phyloP scores from a whole-genome alignment of 1,139 yeast species.

The Lodderomyces orthopsilosis region DNA sequence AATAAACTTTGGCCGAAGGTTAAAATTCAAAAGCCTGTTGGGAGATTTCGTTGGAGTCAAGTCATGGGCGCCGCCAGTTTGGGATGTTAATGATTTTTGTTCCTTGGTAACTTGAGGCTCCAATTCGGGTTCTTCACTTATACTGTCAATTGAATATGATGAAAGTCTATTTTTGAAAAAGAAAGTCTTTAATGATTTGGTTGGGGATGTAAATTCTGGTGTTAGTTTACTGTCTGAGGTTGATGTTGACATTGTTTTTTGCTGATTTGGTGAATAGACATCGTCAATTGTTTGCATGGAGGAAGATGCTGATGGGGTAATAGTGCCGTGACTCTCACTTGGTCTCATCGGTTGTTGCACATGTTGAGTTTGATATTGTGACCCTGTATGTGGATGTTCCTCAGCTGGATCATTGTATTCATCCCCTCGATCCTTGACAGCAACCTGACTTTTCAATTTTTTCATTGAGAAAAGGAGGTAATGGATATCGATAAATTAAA shows the following conservation, averaged over 20 bases:
- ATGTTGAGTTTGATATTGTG: background rate
- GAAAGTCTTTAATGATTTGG: slow-evolving; percentile 24
- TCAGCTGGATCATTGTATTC: background rate
- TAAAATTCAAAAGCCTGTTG: slow-evolving; percentile 9
- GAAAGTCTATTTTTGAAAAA: slow-evolving; percentile 25
- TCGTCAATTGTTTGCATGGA: slow-evolving; percentile 10
- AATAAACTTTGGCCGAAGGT: slow-evolving; percentile 23
- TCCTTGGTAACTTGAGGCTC: slow-evolving; percentile 10
- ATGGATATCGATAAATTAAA: background rate
- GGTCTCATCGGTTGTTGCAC: slow-evolving; percentile 2
- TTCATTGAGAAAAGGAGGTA: background rate
- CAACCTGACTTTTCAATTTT: background rate
- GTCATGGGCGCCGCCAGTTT: slow-evolving; percentile 1
- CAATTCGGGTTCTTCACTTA: slow-evolving; percentile 25
- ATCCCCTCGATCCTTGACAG: background rate
- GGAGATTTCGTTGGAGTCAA: slow-evolving; percentile 16
- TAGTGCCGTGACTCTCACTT: background rate
- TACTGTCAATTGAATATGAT: slow-evolving; percentile 27
- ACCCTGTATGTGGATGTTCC: background rate
- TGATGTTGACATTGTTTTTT: slow-evolving; percentile 6
- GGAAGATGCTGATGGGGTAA: slow-evolving; percentile 7
- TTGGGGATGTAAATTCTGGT: slow-evolving; percentile 23
- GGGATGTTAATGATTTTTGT: slow-evolving; percentile 6
- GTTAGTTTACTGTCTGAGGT: slow-evolving; percentile 3
- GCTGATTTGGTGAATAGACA: slow-evolving; percentile 1